These are phyloP conservation scores for Flaveria ramosissima DNA, from an alignment of 129 eudicot species.

Conservation along the genomic window DNA sequence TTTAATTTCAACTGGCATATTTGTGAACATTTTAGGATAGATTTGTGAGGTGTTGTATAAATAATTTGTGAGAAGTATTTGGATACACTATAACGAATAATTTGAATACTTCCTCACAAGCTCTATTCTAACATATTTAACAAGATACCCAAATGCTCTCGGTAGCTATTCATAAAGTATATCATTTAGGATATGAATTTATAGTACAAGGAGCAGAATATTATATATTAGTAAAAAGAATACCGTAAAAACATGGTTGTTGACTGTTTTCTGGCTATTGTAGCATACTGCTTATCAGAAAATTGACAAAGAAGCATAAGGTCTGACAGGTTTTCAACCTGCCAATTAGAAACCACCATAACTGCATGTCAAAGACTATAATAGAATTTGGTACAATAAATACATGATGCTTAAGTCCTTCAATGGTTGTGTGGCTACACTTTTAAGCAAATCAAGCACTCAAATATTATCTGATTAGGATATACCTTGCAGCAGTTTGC, in stretches of 20 bases:
- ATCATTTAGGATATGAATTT: constrained; percentile 10
- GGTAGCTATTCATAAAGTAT: neutral
- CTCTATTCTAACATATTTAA: constrained; percentile 9
- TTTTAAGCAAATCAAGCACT: constrained; percentile 16
- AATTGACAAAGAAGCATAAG: constrained; percentile 69
- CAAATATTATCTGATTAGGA: constrained; percentile 25
- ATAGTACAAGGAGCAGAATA: neutral
- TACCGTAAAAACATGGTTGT: constrained; percentile 68
- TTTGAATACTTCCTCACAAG: neutral
- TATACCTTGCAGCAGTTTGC: constrained; percentile 96
- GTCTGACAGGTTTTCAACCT: constrained; percentile 89
- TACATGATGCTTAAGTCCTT: constrained; percentile 10
- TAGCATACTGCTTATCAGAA: constrained; percentile 55
- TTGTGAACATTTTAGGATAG: constrained; percentile 26
- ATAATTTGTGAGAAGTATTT: constrained; percentile 3
- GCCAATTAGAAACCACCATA: constrained; percentile 34
- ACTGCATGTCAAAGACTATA: constrained; percentile 15
- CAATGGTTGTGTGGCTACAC: constrained; percentile 6
- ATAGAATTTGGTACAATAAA: constrained; percentile 3
- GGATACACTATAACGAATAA: neutral
- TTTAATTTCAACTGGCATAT: neutral
- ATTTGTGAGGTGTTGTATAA: neutral
- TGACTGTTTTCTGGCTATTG: constrained; percentile 67
- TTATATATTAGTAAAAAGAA: constrained; percentile 21
- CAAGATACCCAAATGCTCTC: neutral